Evolutionary conservation across 2,329 filamentous ascomycete genomes (phyloP), one percentile per base, ranked within the genome.

Genomic region (Alternaria postmessia): DNA sequence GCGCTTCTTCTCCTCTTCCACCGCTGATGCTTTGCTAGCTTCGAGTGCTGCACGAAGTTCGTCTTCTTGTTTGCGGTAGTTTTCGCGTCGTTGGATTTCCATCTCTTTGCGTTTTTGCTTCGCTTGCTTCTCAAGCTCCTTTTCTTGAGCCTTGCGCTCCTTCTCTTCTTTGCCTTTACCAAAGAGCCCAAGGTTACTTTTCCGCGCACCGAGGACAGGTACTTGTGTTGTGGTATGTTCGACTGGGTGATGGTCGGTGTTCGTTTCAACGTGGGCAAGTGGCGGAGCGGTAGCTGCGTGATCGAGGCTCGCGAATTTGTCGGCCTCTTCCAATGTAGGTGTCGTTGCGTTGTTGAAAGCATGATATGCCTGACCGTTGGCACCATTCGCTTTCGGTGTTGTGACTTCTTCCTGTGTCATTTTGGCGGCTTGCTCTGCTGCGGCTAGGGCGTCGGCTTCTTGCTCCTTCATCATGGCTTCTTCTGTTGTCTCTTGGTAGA

Each of bases 401-500:
- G 44, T 87, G 80, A 65, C 82, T 56, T 86, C 84, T 73, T 88
- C 90, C 77, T 85, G 89, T 80, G 76, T 59, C 72, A 80, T 26
- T 72, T 78, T 73, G n/a, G 75, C 70, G 7, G 74, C 76, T 46
- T 72, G 67, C 46, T 74, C 71, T 26, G 76, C 78, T 11, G 77
- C 76, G 11, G 77, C 75, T 38, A 84, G 79, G 11, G 90, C 90
- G 76, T 97, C 93, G 47, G 88, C 89, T 71, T 96, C 93, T 75
- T 96, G 91, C 78, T 98, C 94, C 57, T 88, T 89, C 71, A 87
- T 82, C 71, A 90, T 84, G 2, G 87, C 87, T 73, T 91, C 88
- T 26, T 88, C 75, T 0, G 88, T 91, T 2, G 88, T 98, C 79
- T 99, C 94, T 77, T 97, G 95, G 80, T 99, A 99, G 78, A 99